These are phyloP conservation scores for Canavalia gladiata DNA, from an alignment of 306 rosid species.

Conservation along the genomic window DNA sequence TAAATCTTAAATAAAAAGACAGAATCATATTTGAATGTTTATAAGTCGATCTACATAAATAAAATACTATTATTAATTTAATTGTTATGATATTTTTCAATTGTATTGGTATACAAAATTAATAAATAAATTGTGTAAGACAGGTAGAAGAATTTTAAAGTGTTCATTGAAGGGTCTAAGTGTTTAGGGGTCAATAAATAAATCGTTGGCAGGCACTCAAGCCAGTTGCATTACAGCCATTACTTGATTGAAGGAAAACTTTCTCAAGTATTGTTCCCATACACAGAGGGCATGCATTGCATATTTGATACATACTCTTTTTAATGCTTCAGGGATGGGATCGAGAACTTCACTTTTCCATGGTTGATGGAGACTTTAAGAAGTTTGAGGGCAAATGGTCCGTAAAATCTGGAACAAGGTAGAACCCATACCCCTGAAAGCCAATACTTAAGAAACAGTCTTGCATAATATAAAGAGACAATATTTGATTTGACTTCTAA, in stretches of 20 bases:
- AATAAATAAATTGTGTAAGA: not conserved
- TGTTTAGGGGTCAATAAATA: not conserved
- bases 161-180: not conserved
- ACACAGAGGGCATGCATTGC: not conserved
- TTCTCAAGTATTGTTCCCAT: constrained; percentile 11
- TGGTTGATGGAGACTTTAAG: constrained; percentile 98
- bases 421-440: constrained; percentile 40
- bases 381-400: constrained; percentile 98
- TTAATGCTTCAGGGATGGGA: constrained; percentile 68
- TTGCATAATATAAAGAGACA: constrained; percentile 21
- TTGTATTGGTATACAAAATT: not conserved
- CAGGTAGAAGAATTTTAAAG: not conserved
- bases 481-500: constrained; percentile 32
- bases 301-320: constrained; percentile 15
- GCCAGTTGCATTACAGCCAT: not conserved
- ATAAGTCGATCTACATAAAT: no score
- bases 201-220: constrained; percentile 4
- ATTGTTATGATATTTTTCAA: not conserved
- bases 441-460: constrained; percentile 21
- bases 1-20: not conserved
- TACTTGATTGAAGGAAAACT: not conserved
- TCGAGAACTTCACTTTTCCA: constrained; percentile 89
- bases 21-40: no score
- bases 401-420: constrained; percentile 83
- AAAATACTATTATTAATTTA: not conserved